Evolutionary conservation across 495 filamentous ascomycete genomes (phyloP), one percentile per base, ranked within the genome.

Genomic region (Xylaria grammica): DNA sequence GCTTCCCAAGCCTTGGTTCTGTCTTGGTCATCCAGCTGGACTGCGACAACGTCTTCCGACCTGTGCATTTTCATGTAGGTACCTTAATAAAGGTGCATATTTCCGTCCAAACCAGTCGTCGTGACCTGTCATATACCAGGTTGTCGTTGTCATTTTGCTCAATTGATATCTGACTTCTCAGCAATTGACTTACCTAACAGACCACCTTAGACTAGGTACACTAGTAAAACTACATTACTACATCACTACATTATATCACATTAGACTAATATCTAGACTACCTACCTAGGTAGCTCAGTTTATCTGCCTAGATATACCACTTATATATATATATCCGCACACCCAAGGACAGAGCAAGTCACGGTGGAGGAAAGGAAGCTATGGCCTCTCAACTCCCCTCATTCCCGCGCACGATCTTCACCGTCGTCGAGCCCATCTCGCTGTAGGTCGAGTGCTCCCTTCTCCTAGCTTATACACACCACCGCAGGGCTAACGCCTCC

Each of bases 391-490:
- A 77, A 42, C 75, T 87, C 2, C 82, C 85, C 3, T 58, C 79
- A 0, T 72, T 86, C 53, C 85, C 85, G 8, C 79, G 79, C 20
- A 69, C 84, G 46, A 73, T 86, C 53, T 86, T 89, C 66, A 86
- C 84, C 0, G 70, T 91, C 61, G 65, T 91, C 40, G 90, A 93
- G 74, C 90, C 90, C 4, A 72, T 91, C 48, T 86, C 87, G 19
- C 79, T 90, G 87, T 90, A 84, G 75, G 80, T 65, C 29, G 54
- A 2, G 29, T 24, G 17, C 49, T 26, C 19, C 34, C 51, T 27
- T 65, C 44, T 38, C 44, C 44, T 66, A 24, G 58, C n/a, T 42
- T 30, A 60, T 40, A 29, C 51, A 22, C 49, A 62, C 60, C 67
- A 26, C 40, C 40, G 50, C 45, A 27, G 2, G 20, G 32, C 50